These are phyloP conservation scores for Leptoxyphium fumago DNA, from an alignment of 2,329 filamentous ascomycete species.

Conservation along the genomic window DNA sequence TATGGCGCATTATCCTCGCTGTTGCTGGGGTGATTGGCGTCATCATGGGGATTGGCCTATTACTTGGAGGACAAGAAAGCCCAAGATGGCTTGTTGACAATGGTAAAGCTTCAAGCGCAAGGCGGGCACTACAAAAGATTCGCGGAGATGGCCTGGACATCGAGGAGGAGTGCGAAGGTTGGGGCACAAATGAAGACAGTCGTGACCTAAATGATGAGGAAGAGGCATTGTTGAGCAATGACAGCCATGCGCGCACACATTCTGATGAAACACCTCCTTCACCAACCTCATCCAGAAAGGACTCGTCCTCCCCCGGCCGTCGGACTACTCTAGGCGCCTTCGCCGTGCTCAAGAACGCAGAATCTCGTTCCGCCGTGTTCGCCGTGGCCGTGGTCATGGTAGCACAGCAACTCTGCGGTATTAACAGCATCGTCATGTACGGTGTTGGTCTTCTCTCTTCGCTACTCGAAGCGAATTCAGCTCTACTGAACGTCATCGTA, in stretches of 20 bases:
- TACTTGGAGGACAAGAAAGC: slow-evolving; percentile 63
- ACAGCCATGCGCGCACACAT: slow-evolving; percentile 12
- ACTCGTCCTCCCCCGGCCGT: slow-evolving; percentile 1
- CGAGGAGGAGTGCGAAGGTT: slow-evolving; percentile 51
- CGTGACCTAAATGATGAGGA: slow-evolving; percentile 43
- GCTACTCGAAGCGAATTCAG: slow-evolving; percentile 67
- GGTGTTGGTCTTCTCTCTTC: slow-evolving; percentile 76
- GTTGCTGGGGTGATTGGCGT: slow-evolving; percentile 55
- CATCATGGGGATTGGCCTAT: slow-evolving; percentile 53
- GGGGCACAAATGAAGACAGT: slow-evolving; percentile 22
- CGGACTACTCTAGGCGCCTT: slow-evolving; percentile 27
- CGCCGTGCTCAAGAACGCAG: slow-evolving; percentile 48
- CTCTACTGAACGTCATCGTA: slow-evolving; percentile 72
- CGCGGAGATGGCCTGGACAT: slow-evolving; percentile 56
- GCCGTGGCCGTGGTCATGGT: slow-evolving; percentile 89
- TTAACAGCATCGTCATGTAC: slow-evolving; percentile 98
- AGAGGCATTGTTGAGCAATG: slow-evolving; percentile 47
- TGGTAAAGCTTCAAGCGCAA: slow-evolving; percentile 46
- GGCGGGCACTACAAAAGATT: slow-evolving; percentile 56
- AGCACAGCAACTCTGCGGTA: slow-evolving; percentile 76
- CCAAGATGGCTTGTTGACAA: slow-evolving; percentile 70
- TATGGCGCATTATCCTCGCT: slow-evolving; percentile 75
- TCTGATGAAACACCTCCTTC: slow-evolving; percentile 4
- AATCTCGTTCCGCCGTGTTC: slow-evolving; percentile 67
- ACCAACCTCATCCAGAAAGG: slow-evolving; percentile 28